Base-by-base conservation (phyloP, 768 basidiomycete species). In the Botryobasidium botryosum region DNA sequence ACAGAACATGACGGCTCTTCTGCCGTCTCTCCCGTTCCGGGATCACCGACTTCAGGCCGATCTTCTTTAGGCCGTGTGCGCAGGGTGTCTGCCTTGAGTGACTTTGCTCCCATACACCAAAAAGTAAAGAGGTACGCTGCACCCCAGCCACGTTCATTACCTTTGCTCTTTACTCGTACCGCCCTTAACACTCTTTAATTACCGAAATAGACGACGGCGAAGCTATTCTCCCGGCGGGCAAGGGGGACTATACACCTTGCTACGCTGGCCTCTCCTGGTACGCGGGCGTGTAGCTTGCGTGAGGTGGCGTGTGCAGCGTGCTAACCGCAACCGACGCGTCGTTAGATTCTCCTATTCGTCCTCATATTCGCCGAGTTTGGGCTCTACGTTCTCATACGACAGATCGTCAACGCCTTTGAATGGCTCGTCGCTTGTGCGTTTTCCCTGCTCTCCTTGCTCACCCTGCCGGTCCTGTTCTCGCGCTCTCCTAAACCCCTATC, bases 351-450 rank as follows among this genome's bases (percentile, higher is more conserved):
- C 50, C 83, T 97, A 27, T 84, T 86, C 53, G 43, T 77, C 4
- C 73, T 94, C 60, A 94, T 97, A 45, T 68, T 74, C 31, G 67
- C 68, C 12, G 81, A 96, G 60, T 96, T 97, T 58, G 69, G 82
- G 12, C 59, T 81, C 23, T 99, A 99, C 54, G 72, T 97, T 31
- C 51, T 85, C 28, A 84, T 88, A 38, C 69, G 92, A 13, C 92
- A 99, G 58, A 55, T 92, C 15, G 94, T 99, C 35, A 96, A 96
- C 56, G 71, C 84, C 3, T 86, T 94, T 57, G 92, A 99, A 62
- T 96, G 78, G 74, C 58, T 92, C 21, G 20, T 28, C 49, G 87
- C 87, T 38, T 96, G 90, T 90, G 57, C 52, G 49, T 39, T 20
- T 31, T 26, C 33, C 21, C 6, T 6, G 15, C 7, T 20, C 3